Percentiles rank a stretch among this genome's conserved stretches.
Conservation (phyloP, 2,329 filamentous ascomycete species). For the Cryphonectria carpinicola region DNA sequence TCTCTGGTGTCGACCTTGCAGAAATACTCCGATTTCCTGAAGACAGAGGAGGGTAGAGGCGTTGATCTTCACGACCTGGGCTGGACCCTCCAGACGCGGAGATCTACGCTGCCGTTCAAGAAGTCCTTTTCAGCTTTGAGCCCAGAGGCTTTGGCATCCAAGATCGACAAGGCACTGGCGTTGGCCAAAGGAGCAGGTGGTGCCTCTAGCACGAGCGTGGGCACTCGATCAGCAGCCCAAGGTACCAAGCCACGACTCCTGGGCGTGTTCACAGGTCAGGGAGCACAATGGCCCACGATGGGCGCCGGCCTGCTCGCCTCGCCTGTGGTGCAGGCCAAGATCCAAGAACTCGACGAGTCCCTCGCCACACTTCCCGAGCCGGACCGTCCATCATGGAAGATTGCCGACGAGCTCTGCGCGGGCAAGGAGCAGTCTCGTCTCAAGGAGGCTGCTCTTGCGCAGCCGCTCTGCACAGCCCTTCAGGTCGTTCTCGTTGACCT, state of each 20-base stretch:
- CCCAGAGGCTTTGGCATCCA: conserved; percentile 33
- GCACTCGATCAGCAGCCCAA: background rate
- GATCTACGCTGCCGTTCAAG: conserved; percentile 19
- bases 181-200: conserved; percentile 2
- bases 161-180: conserved; percentile 31
- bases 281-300: conserved; percentile 42
- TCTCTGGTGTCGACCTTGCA: background rate
- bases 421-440: conserved; percentile 31
- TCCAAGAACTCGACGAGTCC: conserved; percentile 30
- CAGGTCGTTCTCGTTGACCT: conserved; percentile 47
- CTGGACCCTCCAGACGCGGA: conserved; percentile 5
- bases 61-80: background rate
- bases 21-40: background rate
- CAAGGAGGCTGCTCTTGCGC: conserved; percentile 36
- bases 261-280: conserved; percentile 42
- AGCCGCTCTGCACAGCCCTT: conserved; percentile 45
- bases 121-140: conserved; percentile 22
- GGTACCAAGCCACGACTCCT: conserved; percentile 33
- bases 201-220: background rate
- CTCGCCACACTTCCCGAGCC: conserved; percentile 23
- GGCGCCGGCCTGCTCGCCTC: conserved; percentile 37
- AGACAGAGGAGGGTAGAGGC: background rate
- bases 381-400: conserved; percentile 32
- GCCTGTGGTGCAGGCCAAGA: conserved; percentile 28
- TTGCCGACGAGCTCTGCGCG: conserved; percentile 32